phyloP scores from a whole-genome alignment of 2,329 filamentous ascomycete genomes.

The Basipetospora chlamydospora region DNA sequence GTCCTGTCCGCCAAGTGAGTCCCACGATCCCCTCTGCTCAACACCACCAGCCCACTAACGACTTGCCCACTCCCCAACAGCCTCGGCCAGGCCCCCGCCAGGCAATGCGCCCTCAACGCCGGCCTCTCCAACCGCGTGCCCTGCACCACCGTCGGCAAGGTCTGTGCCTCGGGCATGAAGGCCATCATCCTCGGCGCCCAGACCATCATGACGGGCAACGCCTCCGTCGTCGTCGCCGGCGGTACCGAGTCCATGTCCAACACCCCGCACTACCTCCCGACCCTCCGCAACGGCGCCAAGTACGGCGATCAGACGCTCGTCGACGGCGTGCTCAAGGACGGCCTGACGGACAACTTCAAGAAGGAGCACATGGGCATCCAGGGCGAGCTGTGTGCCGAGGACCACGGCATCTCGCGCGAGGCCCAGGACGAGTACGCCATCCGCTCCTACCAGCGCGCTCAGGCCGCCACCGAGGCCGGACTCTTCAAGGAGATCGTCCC shows the following conservation, averaged over 20 bases:
- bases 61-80: conserved; percentile 26
- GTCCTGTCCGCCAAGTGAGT: conserved; percentile 86
- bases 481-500: conserved; percentile 83
- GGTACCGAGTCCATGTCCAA: conserved; percentile 99
- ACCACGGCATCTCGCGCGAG: conserved; percentile 69
- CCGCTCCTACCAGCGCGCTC: conserved; percentile 83
- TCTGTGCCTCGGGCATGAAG: conserved; percentile 91
- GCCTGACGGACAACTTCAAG: conserved; percentile 86
- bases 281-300: conserved; percentile 74
- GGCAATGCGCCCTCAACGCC: conserved; percentile 82
- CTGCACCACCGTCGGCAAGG: conserved; percentile 95
- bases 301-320: conserved; percentile 83
- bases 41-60: too few relatives aligned
- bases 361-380: conserved; percentile 94
- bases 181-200: conserved; percentile 88
- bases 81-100: conserved; percentile 88
- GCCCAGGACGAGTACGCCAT: conserved; percentile 94
- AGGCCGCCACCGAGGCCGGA: conserved; percentile 68
- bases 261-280: conserved; percentile 86
- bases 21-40: neutral
- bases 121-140: conserved; percentile 69
- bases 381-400: conserved; percentile 79
- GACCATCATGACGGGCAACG: conserved; percentile 94
- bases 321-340: conserved; percentile 88
- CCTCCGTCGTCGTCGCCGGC: conserved; percentile 82